Evolutionary conservation across 1,284 basidiomycete genomes (phyloP).

Genomic region (Singerocomus rubriflavus): DNA sequence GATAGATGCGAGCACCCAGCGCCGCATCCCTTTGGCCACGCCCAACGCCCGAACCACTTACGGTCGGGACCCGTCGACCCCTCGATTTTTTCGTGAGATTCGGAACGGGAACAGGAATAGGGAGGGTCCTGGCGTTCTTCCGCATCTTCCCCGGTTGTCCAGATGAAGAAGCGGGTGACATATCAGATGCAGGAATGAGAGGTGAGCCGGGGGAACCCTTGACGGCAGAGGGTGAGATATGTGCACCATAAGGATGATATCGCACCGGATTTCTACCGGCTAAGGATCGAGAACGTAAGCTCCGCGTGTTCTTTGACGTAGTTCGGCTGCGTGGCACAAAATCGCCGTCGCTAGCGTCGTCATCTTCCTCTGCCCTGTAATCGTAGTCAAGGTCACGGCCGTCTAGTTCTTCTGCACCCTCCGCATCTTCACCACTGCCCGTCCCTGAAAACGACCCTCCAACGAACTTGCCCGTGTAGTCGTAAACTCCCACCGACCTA

Average conservation of each 20-base stretch:
- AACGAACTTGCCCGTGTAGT: constrained; percentile 20
- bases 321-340: constrained; percentile 32
- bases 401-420: constrained; percentile 21
- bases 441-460: constrained; percentile 27
- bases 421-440: constrained; percentile 28
- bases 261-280: constrained; percentile 34
- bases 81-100: constrained; percentile 71
- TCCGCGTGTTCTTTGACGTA: constrained; percentile 38
- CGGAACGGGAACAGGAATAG: constrained; percentile 65
- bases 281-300: constrained; percentile 36
- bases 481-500: constrained; percentile 31
- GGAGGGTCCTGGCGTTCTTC: constrained; percentile 40
- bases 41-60: constrained; percentile 30
- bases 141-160: constrained; percentile 32
- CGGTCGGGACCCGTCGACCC: constrained; percentile 66
- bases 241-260: constrained; percentile 32
- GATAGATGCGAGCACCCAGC: constrained; percentile 57
- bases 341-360: constrained; percentile 32
- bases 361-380: constrained; percentile 29
- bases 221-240: constrained; percentile 31
- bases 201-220: constrained; percentile 33
- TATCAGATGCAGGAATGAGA: constrained; percentile 27
- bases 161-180: constrained; percentile 24
- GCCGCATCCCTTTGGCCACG: constrained; percentile 31
- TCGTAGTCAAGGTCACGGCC: constrained; percentile 25